phyloP scores from a whole-genome alignment of 2,329 filamentous ascomycete species.

The Leptoxyphium fumago region DNA sequence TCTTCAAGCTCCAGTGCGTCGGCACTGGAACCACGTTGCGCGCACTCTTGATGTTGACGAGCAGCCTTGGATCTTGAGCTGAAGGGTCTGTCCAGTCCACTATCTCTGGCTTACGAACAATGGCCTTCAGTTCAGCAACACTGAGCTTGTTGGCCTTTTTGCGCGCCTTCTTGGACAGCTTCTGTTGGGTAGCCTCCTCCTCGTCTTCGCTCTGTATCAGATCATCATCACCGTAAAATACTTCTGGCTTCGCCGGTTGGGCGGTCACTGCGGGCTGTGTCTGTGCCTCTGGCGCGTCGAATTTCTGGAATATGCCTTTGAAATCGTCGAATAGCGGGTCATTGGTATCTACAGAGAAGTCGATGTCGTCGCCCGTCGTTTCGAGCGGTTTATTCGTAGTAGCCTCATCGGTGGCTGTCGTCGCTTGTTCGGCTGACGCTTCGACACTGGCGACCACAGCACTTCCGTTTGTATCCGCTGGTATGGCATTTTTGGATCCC shows the following conservation, averaged over 20 bases:
- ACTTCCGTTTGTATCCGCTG: too few relatives aligned
- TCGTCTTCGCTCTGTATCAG: constrained; percentile 79
- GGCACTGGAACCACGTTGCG: constrained; percentile 93
- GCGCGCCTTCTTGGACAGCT: constrained; percentile 84
- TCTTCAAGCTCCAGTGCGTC: constrained; percentile 85
- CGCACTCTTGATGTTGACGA: constrained; percentile 90
- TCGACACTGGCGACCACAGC: constrained; percentile 1
- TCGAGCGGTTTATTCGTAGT: constrained; percentile 10
- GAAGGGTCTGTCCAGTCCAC: constrained; percentile 97
- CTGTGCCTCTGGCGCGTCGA: constrained; percentile 46
- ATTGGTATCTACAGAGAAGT: constrained; percentile 10
- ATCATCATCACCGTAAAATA: constrained; percentile 71
- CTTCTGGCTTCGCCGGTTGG: constrained; percentile 61
- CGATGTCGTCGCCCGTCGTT: constrained; percentile 12
- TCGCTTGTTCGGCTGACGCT: neutral
- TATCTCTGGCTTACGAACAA: constrained; percentile 80
- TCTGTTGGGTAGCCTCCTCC: constrained; percentile 44
- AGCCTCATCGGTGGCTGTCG: constrained; percentile 7
- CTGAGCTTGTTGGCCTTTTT: constrained; percentile 87
- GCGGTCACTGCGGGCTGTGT: constrained; percentile 31
- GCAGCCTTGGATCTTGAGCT: constrained; percentile 70
- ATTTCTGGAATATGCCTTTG: constrained; percentile 68
- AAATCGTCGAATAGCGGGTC: constrained; percentile 74
- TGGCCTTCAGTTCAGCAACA: constrained; percentile 84
- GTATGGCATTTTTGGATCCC: too few relatives aligned